Evolutionary conservation across 768 basidiomycete species (phyloP), one percentile per base, ranked within the genome.

Genomic region (Russula ochroleuca): DNA sequence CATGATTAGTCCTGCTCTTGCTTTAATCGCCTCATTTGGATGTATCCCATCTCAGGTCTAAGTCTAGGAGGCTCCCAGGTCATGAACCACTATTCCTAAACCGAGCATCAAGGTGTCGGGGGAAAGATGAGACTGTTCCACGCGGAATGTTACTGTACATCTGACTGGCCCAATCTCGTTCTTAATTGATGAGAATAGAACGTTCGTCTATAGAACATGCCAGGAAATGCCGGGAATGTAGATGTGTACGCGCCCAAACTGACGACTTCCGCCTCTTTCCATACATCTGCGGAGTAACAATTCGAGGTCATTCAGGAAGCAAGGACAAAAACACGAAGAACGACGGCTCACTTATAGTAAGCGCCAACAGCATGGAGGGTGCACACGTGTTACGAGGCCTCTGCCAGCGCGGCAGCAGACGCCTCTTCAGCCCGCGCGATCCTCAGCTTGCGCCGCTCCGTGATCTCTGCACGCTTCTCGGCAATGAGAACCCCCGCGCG

Each of bases 391-490:
- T 65, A 65, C 41, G 59, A 28, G 23, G 54, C 48, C 25, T 64
- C 57, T 17, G 65, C 57, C 45, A 65, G 49, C 48, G 48, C 57
- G 17, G 63, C 62, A 14, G 62, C 62, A n/a, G 51, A 56, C 35
- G 61, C 67, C 47, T 69, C 70, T 53, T 78, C 78, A 21, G 73
- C 70, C 21, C 70, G 72, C 21, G 69, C 76, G 33, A 76, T 65
- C 40, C 61, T 68, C 61, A 71, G 70, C 64, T 74, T 75, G 72
- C 86, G 78, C 59, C 81, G 80, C 67, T 80, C 80, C 31, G 75
- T 71, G 48, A 92, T 81, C 70, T 87, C 79, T 23, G 74, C 79
- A 54, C 84, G 83, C 74, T 87, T 90, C 74, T 82, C 78, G 35
- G 81, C 80, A 23, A 92, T 75, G 21, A 91, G 75, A 57, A 80